Percentiles rank a stretch among this genome's conserved stretches.
These are phyloP conservation scores for Hyphopichia wangnamkhiaoensis DNA, from an alignment of 1,139 yeast genomes.

Conservation along the genomic window DNA sequence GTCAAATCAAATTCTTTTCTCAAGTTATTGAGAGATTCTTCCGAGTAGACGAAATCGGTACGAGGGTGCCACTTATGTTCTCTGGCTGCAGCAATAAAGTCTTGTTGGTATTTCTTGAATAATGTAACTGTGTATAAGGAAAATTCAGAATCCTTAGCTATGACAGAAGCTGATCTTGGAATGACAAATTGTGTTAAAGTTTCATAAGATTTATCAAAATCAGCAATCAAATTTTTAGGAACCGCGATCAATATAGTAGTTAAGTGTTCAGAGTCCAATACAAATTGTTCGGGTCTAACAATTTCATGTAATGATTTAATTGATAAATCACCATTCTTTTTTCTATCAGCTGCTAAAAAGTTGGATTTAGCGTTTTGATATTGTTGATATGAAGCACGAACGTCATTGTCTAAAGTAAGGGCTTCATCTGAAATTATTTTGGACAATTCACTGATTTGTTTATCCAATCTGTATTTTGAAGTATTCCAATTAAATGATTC, in stretches of 20 bases:
- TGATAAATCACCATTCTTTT: slow-evolving; percentile 89
- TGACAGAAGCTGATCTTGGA: slow-evolving; percentile 78
- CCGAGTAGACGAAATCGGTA: slow-evolving; percentile 81
- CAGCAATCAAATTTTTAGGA: slow-evolving; percentile 62
- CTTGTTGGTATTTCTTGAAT: slow-evolving; percentile 76
- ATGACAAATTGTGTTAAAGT: slow-evolving; percentile 78
- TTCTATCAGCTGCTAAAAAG: slow-evolving; percentile 85
- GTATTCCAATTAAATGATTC: slow-evolving; percentile 85
- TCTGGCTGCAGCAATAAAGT: slow-evolving; percentile 70
- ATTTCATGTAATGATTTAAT: slow-evolving; percentile 88
- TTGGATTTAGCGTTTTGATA: slow-evolving; percentile 84
- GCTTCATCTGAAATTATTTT: slow-evolving; percentile 75
- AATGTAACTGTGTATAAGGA: slow-evolving; percentile 75
- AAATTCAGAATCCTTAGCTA: slow-evolving; percentile 75
- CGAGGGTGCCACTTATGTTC: slow-evolving; percentile 92
- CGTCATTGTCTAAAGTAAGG: slow-evolving; percentile 77
- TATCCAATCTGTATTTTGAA: slow-evolving; percentile 82
- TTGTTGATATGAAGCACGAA: slow-evolving; percentile 64
- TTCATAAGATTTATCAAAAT: slow-evolving; percentile 73
- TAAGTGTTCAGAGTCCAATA: slow-evolving; percentile 81
- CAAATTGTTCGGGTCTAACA: slow-evolving; percentile 82
- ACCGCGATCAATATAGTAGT: slow-evolving; percentile 84
- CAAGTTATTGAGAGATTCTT: slow-evolving; percentile 68
- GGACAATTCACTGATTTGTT: slow-evolving; percentile 75
- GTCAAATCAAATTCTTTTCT: slow-evolving; percentile 80